A percentile compares a stretch with the other conserved stretches of the same genome.
These are phyloP conservation scores for Boletales sp. DNA, from an alignment of 768 basidiomycete species.

Conservation along the genomic window DNA sequence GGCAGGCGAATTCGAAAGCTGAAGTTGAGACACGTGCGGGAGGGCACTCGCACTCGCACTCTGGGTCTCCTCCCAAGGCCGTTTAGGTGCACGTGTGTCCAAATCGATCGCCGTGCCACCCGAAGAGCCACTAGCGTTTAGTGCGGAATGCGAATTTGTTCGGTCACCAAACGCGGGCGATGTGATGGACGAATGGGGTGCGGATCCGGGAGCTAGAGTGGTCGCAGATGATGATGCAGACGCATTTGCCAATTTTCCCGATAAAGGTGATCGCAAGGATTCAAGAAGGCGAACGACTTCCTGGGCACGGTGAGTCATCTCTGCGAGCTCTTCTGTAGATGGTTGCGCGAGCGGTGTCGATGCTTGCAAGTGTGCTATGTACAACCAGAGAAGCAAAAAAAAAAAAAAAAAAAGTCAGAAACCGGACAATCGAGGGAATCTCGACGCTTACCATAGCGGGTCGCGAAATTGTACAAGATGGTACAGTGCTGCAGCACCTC, in stretches of 20 bases:
- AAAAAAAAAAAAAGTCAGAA: too few relatives aligned
- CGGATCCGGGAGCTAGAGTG: conserved; percentile 4
- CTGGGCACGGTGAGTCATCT: conserved; percentile 67
- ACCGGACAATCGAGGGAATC: background rate
- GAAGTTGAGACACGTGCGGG: conserved; percentile 24
- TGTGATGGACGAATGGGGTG: conserved; percentile 16
- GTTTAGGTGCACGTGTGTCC: conserved; percentile 56
- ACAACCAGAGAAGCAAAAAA: background rate
- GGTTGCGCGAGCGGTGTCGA: conserved; percentile 51
- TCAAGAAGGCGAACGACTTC: conserved; percentile 69
- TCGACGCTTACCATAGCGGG: conserved; percentile 53
- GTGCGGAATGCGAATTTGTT: conserved; percentile 29
- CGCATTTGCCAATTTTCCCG: conserved; percentile 17
- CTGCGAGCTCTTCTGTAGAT: conserved; percentile 50
- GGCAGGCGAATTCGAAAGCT: conserved; percentile 16
- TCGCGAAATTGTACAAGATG: conserved; percentile 60
- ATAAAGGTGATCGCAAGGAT: conserved; percentile 22
- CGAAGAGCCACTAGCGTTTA: conserved; percentile 20
- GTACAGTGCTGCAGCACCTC: conserved; percentile 48
- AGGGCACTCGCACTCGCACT: conserved; percentile 8
- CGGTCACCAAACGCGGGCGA: conserved; percentile 21
- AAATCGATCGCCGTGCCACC: conserved; percentile 22
- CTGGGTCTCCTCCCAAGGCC: conserved; percentile 71
- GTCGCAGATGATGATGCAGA: conserved; percentile 13
- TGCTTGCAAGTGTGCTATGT: conserved; percentile 38